Percentiles rank a stretch among this genome's conserved stretches.
phyloP scores from a whole-genome alignment of 148 eudicot genomes.

The Rhododendron henanense region DNA sequence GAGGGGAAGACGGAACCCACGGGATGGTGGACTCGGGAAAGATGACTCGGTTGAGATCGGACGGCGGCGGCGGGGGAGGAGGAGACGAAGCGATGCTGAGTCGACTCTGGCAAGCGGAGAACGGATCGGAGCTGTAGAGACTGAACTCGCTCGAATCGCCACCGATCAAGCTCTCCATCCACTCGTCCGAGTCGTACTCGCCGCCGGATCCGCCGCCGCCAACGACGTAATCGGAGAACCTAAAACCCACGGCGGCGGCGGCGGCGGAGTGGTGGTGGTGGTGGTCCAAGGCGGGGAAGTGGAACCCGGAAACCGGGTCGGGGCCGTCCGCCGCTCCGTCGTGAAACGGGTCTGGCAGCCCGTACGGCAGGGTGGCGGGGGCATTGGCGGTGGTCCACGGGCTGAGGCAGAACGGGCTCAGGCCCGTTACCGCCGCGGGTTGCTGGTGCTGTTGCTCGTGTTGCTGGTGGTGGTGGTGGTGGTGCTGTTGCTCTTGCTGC shows the following conservation, averaged over 20 bases:
- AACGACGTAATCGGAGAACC: conserved; percentile 43
- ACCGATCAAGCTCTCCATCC: conserved; percentile 86
- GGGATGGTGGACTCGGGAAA: conserved; percentile 29
- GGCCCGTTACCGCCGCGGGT: neutral
- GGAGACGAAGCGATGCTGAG: conserved; percentile 24
- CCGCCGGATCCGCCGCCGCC: conserved; percentile 23
- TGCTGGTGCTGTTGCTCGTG: conserved; percentile 35
- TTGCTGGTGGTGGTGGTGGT: conserved; percentile 26
- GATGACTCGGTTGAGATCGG: conserved; percentile 58
- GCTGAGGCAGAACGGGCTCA: conserved; percentile 38
- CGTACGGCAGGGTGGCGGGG: conserved; percentile 25
- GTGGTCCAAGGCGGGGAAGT: conserved; percentile 46
- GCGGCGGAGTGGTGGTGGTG: conserved; percentile 5
- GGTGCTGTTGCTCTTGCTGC: conserved; percentile 58
- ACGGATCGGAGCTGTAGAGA: conserved; percentile 47
- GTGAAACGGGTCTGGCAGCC: conserved; percentile 57
- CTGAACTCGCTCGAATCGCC: conserved; percentile 34
- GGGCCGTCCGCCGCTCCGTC: conserved; percentile 23
- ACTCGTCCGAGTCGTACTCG: conserved; percentile 83
- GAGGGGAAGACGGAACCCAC: conserved; percentile 27
- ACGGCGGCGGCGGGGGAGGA: conserved; percentile 19
- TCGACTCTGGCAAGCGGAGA: conserved; percentile 37
- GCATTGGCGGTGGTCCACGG: conserved; percentile 40
- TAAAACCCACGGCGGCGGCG: conserved; percentile 29
- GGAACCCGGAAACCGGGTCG: conserved; percentile 37